Conservation (phyloP, 116 monocot species). For the Thalassia testudinum region DNA sequence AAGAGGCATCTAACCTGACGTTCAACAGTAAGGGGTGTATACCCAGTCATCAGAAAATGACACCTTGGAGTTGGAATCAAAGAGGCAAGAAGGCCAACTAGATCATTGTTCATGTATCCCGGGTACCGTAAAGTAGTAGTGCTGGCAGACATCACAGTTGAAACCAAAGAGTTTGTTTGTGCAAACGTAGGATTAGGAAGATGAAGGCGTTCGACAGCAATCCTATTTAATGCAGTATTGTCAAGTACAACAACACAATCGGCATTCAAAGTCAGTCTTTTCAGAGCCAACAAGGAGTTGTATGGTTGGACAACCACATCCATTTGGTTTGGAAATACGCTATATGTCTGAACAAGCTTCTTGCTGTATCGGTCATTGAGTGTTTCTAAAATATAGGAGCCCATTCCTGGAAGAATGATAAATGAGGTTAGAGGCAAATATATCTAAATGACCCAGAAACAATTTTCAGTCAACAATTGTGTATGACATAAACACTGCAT, state of each 20-base stretch:
- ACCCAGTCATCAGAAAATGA: conserved; percentile 99
- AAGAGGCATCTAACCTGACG: conserved; percentile 52
- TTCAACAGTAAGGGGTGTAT: conserved; percentile 95
- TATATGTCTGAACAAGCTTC: conserved; percentile 94
- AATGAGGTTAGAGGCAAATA: no score
- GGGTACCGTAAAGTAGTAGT: conserved; percentile 95
- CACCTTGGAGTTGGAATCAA: conserved; percentile 94
- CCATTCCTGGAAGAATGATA: conserved; percentile 67
- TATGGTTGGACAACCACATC: conserved; percentile 98
- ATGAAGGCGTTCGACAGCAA: conserved; percentile 94
- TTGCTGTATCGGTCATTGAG: conserved; percentile 95
- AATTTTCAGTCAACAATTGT: no score
- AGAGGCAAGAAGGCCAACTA: conserved; percentile 95
- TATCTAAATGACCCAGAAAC: no score
- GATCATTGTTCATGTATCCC: conserved; percentile 99
- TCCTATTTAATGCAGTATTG: conserved; percentile 94
- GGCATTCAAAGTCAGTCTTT: conserved; percentile 85
- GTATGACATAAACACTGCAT: no score
- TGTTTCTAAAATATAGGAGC: conserved; percentile 90
- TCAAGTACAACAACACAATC: conserved; percentile 99
- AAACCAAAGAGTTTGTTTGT: conserved; percentile 95
- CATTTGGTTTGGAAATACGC: conserved; percentile 97
- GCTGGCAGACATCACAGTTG: conserved; percentile 99
- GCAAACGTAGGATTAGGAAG: conserved; percentile 84
- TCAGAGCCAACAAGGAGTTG: conserved; percentile 89